These are phyloP conservation scores for Rhododendron ferrugineum DNA, from an alignment of 148 eudicot species.

Conservation along the genomic window DNA sequence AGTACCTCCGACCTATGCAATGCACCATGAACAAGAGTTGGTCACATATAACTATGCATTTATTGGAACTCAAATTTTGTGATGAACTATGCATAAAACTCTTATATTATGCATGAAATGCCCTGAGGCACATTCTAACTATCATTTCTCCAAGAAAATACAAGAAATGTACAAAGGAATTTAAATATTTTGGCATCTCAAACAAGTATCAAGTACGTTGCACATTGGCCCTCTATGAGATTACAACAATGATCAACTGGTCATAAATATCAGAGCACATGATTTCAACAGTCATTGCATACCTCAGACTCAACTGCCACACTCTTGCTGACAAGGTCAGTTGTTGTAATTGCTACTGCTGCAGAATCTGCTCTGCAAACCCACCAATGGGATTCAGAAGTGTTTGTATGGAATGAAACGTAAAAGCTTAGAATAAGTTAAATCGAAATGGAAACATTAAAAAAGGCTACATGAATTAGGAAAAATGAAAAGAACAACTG, in stretches of 20 bases:
- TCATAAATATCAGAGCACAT: background rate
- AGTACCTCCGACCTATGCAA: conserved; percentile 60
- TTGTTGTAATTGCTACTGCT: conserved; percentile 96
- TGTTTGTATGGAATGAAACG: background rate
- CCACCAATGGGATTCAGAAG: conserved; percentile 5
- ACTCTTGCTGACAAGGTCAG: conserved; percentile 96
- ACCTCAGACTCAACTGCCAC: conserved; percentile 91
- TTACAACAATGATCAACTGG: background rate
- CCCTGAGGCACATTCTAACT: background rate
- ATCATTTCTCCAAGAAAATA: background rate
- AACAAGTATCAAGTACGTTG: background rate
- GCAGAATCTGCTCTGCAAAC: conserved; percentile 91
- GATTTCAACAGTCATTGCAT: conserved; percentile 12
- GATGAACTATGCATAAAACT: background rate
- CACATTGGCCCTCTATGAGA: background rate
- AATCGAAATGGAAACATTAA: background rate
- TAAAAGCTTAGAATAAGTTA: background rate
- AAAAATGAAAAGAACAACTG: background rate
- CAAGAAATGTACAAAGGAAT: background rate
- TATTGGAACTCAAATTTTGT: background rate
- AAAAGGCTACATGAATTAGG: background rate
- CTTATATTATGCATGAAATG: background rate
- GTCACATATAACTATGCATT: background rate
- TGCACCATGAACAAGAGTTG: background rate
- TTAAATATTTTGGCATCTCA: background rate